These are phyloP conservation scores for Celoporthe dispersa DNA, from an alignment of 2,329 filamentous ascomycete genomes.

Conservation along the genomic window DNA sequence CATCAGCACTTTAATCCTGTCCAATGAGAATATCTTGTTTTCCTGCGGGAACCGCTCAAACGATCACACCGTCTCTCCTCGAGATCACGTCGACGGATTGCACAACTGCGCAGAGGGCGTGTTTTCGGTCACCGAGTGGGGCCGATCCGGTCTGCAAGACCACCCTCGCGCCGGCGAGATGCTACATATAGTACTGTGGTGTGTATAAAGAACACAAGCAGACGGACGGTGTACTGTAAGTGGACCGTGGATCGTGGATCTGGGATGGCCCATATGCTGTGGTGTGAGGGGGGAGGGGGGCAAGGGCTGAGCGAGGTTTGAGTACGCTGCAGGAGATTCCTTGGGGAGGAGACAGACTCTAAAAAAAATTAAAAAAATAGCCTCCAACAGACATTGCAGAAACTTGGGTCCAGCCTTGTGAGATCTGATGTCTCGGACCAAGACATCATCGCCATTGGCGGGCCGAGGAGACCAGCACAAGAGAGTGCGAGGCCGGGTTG, in stretches of 20 bases:
- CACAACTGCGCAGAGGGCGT: neutral
- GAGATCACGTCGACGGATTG: neutral
- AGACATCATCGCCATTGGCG: constrained; percentile 10
- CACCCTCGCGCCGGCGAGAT: neutral
- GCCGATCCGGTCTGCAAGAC: neutral
- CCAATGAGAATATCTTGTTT: neutral
- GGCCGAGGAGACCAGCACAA: constrained; percentile 4
- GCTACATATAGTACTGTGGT: no score
- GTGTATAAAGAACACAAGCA: no score
- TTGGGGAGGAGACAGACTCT: neutral
- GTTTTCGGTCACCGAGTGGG: constrained; percentile 14
- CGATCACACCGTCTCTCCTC: neutral
- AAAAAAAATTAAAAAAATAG: no score
- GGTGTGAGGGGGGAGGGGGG: neutral
- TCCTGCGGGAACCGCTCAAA: neutral
- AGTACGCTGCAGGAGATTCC: neutral
- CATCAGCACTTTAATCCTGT: neutral
- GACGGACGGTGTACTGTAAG: neutral
- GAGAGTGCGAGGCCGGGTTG: constrained; percentile 12
- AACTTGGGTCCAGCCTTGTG: neutral
- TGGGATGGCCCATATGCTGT: neutral
- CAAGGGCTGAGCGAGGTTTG: neutral
- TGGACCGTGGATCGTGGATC: neutral
- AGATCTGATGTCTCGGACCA: constrained; percentile 13
- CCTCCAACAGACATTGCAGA: neutral